These are phyloP conservation scores for Trichoderma gracile DNA, from an alignment of 2,329 filamentous ascomycete species.

Conservation along the genomic window DNA sequence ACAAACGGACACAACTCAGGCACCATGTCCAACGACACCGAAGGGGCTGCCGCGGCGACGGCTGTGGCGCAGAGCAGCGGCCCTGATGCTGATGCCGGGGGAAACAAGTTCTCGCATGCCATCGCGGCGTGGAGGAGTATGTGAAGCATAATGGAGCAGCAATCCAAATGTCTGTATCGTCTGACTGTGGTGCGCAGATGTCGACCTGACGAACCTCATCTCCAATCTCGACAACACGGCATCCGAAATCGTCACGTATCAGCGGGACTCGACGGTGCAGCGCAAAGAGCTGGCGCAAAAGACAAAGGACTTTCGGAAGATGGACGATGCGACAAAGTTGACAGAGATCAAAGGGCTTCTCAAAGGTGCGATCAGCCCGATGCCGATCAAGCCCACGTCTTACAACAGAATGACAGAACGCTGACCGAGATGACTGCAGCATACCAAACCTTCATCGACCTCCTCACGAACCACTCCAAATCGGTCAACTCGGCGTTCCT, in stretches of 20 bases:
- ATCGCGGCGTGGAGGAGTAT: conserved; percentile 95
- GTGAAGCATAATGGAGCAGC: conserved; percentile 24
- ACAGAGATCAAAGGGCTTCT: conserved; percentile 84
- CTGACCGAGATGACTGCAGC: conserved; percentile 51
- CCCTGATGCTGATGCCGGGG: conserved; percentile 49
- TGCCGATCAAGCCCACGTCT: not conserved
- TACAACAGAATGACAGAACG: not conserved
- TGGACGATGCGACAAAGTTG: conserved; percentile 85
- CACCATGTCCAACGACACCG: conserved; percentile 39
- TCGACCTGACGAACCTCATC: conserved; percentile 82
- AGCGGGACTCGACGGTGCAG: conserved; percentile 92
- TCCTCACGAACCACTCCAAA: conserved; percentile 94
- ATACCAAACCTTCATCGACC: conserved; percentile 96
- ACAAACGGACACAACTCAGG: not conserved
- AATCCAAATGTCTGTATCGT: not conserved
- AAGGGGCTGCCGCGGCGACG: conserved; percentile 32
- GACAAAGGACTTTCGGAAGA: conserved; percentile 95
- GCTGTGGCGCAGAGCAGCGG: conserved; percentile 15
- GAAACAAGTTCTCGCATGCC: conserved; percentile 95
- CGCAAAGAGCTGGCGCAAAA: conserved; percentile 98
- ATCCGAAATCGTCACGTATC: conserved; percentile 91
- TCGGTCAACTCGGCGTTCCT: conserved; percentile 90
- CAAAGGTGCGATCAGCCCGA: conserved; percentile 62
- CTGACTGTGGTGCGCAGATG: conserved; percentile 55
- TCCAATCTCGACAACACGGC: conserved; percentile 87